phyloP scores from a whole-genome alignment of 2,329 filamentous ascomycete genomes.

The Ramularia collo-cygni region DNA sequence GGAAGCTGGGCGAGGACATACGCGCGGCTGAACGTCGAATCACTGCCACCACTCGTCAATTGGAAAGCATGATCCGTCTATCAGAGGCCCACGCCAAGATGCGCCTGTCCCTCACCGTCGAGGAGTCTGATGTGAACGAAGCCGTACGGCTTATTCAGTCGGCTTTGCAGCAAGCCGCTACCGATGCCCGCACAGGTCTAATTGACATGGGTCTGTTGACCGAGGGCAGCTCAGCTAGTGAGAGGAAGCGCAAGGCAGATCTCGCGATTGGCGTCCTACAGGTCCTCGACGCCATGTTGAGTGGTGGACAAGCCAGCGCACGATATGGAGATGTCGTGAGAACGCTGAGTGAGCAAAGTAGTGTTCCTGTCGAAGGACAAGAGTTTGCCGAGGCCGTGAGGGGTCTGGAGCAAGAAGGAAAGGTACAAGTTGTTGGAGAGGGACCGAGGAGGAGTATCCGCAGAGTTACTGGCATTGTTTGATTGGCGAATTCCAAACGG shows the following conservation, averaged over 20 bases:
- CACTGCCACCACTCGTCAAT: slow-evolving; percentile 90
- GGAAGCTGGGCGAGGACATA: slow-evolving; percentile 66
- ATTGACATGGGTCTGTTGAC: slow-evolving; percentile 97
- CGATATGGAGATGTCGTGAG: slow-evolving; percentile 73
- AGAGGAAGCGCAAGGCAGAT: slow-evolving; percentile 74
- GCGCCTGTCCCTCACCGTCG: slow-evolving; percentile 73
- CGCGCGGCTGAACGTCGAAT: slow-evolving; percentile 90
- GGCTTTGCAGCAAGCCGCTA: slow-evolving; percentile 95
- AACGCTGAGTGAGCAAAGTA: slow-evolving; percentile 63
- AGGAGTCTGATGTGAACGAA: slow-evolving; percentile 75
- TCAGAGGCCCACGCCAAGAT: slow-evolving; percentile 97
- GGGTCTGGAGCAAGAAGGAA: slow-evolving; percentile 75
- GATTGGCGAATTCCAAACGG: too few relatives aligned
- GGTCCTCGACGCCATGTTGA: slow-evolving; percentile 73
- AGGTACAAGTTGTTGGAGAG: slow-evolving; percentile 73
- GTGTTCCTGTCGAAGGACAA: slow-evolving; percentile 61
- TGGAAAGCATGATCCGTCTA: slow-evolving; percentile 97
- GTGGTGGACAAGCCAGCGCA: slow-evolving; percentile 55
- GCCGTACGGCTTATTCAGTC: slow-evolving; percentile 88
- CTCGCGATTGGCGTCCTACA: slow-evolving; percentile 71
- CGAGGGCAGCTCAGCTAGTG: slow-evolving; percentile 85
- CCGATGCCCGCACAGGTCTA: slow-evolving; percentile 78
- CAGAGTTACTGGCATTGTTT: slow-evolving; percentile 56
- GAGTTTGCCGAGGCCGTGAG: slow-evolving; percentile 82
- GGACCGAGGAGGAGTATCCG: slow-evolving; percentile 76